Base-by-base conservation (phyloP, 2,329 filamentous ascomycete genomes). In the Sclerotinia minor region DNA sequence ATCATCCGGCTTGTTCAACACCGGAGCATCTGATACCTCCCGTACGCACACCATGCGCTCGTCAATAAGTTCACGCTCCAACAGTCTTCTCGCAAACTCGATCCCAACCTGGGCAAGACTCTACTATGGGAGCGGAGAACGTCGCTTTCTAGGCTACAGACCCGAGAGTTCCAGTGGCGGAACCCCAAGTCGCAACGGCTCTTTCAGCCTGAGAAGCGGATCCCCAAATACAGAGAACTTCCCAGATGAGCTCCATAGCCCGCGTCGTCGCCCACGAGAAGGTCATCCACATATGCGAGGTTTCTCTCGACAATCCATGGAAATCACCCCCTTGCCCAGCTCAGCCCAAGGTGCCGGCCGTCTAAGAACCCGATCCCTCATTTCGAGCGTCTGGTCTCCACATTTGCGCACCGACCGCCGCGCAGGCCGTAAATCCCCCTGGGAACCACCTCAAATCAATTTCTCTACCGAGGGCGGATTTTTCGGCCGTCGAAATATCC, bases 401-500 rank as follows among this genome's bases (percentile, higher is more conserved):
- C 91, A 93, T 78, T 79, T 94, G 41, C 84, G 84, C 63, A 81
- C 82, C 17, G 90, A 93, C 75, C 83, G 85, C 68, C 82, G 88
- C 21, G 82, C 85, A 57, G 81, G 79, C 81, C 68, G 85, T 81
- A 73, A 71, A 72, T 90, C 85, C 75, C 82, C 88, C 21, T 95
- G 92, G 91, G 86, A 88, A 69, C 88, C 92, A 1, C 92, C 92
- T 0, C 89, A 88, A 1, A 80, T 90, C 29, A 86, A 87, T 69
- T 90, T 88, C 79, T 85, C 85, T 13, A 79, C 85, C 3, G 86
- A 87, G 50, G 85, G 84, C 47, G 83, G 85, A 21, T 75, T 86
- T 4, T 83, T 90, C 71, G 88, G 88, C 63, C 85, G 85, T 71
- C 85, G 90, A 70, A 94, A 94, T 75, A 80, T 87, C 58, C 92